A percentile compares a stretch with the other conserved stretches of the same genome.
Evolutionary conservation across 1,284 basidiomycete genomes (phyloP).

Genomic region (Rhodofomes roseus): DNA sequence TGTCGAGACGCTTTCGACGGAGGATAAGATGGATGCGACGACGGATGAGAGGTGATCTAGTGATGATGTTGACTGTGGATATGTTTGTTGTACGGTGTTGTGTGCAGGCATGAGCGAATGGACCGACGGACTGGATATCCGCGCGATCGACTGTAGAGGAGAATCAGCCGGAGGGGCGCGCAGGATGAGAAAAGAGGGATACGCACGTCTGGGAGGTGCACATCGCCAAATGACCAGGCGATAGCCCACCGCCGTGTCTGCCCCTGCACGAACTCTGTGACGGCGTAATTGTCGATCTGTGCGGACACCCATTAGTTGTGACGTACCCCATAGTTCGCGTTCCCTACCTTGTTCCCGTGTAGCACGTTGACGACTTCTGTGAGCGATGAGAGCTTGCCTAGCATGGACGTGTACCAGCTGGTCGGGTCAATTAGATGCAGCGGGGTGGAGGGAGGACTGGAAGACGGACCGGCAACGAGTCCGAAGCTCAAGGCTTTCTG

Average conservation of each 20-base stretch:
- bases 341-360: conserved; percentile 44
- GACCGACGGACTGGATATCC: conserved; percentile 42
- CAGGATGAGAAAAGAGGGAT: neutral
- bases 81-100: conserved; percentile 46
- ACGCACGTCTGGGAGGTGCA: conserved; percentile 74
- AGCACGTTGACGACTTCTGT: conserved; percentile 56
- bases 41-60: conserved; percentile 10
- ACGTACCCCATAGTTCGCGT: too few species aligned
- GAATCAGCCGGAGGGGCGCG: conserved; percentile 9
- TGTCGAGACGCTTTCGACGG: conserved; percentile 31
- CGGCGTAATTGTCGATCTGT: conserved; percentile 81
- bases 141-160: conserved; percentile 41
- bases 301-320: neutral
- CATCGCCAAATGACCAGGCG: conserved; percentile 73
- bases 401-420: conserved; percentile 91
- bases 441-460: neutral
- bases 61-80: conserved; percentile 23
- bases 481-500: conserved; percentile 56
- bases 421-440: neutral
- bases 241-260: conserved; percentile 87
- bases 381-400: conserved; percentile 83
- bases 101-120: conserved; percentile 50
- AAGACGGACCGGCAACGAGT: conserved; percentile 49
- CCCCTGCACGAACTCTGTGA: conserved; percentile 82
- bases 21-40: conserved; percentile 29